These are phyloP conservation scores for Cryphonectria carpinicola DNA, from an alignment of 2,329 filamentous ascomycete genomes.

Conservation along the genomic window DNA sequence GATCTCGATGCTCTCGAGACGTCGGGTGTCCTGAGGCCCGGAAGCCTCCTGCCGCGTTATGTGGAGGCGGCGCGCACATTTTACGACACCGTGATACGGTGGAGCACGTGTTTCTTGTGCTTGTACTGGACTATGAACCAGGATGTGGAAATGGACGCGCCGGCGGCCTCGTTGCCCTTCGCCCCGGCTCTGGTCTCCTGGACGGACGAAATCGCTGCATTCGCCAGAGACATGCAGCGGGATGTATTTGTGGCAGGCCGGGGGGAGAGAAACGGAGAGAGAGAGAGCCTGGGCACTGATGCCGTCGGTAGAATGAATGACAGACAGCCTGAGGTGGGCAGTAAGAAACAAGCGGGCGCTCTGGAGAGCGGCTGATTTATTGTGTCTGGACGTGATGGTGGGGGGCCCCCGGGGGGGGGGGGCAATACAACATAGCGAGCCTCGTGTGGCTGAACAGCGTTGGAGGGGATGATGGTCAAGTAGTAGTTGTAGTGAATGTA, in stretches of 20 bases:
- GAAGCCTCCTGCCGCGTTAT: background rate
- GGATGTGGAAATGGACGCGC: background rate
- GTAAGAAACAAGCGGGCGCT: background rate
- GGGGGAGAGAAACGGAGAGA: background rate
- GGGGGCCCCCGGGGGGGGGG: too few relatives aligned
- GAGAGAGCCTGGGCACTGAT: background rate
- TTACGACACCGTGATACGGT: background rate
- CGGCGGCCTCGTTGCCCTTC: background rate
- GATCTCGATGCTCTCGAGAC: background rate
- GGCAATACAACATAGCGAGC: background rate
- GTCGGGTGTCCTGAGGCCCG: background rate
- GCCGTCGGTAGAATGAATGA: background rate
- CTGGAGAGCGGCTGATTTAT: background rate
- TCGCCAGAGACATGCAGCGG: background rate
- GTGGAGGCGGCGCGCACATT: background rate
- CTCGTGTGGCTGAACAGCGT: conserved; percentile 3
- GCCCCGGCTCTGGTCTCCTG: background rate
- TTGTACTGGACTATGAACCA: background rate
- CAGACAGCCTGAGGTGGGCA: background rate
- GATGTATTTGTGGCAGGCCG: background rate
- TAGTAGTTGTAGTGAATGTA: background rate
- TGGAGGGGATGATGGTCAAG: background rate
- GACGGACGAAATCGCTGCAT: background rate
- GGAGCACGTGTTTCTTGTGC: background rate
- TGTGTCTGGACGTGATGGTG: too few relatives aligned